phyloP scores from a whole-genome alignment of 1,284 basidiomycete genomes.

The Cutaneotrichosporon daszewskae region DNA sequence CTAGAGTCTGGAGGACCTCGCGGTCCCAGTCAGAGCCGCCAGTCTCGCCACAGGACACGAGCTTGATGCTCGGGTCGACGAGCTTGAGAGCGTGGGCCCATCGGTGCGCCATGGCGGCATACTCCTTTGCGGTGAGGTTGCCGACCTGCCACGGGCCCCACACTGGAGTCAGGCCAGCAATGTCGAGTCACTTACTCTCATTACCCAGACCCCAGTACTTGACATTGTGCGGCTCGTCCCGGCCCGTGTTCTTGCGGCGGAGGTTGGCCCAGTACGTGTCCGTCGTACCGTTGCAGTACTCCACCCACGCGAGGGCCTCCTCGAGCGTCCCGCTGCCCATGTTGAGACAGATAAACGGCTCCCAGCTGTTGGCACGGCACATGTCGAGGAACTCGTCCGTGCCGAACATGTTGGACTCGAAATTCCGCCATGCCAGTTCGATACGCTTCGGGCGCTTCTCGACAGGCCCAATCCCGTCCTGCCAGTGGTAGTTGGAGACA shows the following conservation, averaged over 20 bases:
- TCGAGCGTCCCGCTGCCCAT: conserved; percentile 55
- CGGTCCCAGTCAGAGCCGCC: conserved; percentile 39
- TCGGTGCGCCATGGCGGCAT: conserved; percentile 56
- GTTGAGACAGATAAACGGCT: conserved; percentile 59
- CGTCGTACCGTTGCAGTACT: conserved; percentile 56
- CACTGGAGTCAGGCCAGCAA: conserved; percentile 30
- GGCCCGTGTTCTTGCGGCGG: conserved; percentile 54
- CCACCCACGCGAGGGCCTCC: conserved; percentile 60
- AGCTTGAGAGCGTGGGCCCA: conserved; percentile 60
- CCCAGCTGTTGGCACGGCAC: conserved; percentile 34
- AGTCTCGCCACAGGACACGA: conserved; percentile 56
- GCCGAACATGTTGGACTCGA: conserved; percentile 59
- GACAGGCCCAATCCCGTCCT: conserved; percentile 58
- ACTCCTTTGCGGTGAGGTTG: conserved; percentile 56
- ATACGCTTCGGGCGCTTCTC: conserved; percentile 53
- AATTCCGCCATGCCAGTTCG: conserved; percentile 59
- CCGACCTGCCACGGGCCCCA: conserved; percentile 63
- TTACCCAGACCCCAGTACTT: conserved; percentile 48
- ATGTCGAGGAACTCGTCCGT: conserved; percentile 52
- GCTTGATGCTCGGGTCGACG: conserved; percentile 56
- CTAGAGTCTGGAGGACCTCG: conserved; percentile 35
- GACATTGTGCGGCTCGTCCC: conserved; percentile 56
- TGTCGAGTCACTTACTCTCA: conserved; percentile 35
- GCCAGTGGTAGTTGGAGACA: conserved; percentile 59
- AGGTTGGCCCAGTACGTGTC: conserved; percentile 54